Evolutionary conservation across 2,329 filamentous ascomycete species (phyloP), one percentile per base, ranked within the genome.

Genomic region (Aspergillus uvarum): DNA sequence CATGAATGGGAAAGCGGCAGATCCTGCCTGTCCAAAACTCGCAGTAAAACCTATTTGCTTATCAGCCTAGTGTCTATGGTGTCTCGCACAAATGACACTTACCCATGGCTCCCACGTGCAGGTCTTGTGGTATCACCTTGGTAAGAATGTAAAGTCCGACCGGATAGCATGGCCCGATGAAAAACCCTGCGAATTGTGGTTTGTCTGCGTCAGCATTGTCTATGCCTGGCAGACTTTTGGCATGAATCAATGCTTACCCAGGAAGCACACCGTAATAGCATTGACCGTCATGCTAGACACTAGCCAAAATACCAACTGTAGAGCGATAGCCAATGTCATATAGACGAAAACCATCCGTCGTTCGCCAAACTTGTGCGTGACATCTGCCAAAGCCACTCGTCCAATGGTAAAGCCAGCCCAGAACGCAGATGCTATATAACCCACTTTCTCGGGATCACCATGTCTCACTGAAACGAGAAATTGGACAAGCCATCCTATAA

Each of bases 131-230:
- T 56, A 69, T 54, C 7, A 68, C 60, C 38, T 67, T 58, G 11
- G 65, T 68, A 21, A 69, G 65, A 29, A 69, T 59, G 42, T 67
- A 69, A 2, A 69, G 58, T 3, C 67, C 66, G 31, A 69, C 67
- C 21, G 67, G 67, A 57, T 69, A 69, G 51, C 68, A 66, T 10
- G 67, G 67, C n/a, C 67, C 67, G 38, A 68, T 68, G 54, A 69
- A 67, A 44, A 69, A 69, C n/a, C 67, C 67, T 69, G 38, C 32
- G 32, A n/a, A n/a, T 14, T 3, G 26, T 42, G 26, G 44, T 63
- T 35, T 60, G 32, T 29, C 24, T 44, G 47, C 38, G 38, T 19
- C 38, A 44, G 2, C 10, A 4, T 19, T 16, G 16, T 47, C 24
- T 19, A 19, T 44, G 29, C 12, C n/a, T 32, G 11, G 21, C 11